A percentile compares a stretch with the other conserved stretches of the same genome.
phyloP scores from a whole-genome alignment of 345 rosid genomes.

The Jatropha curcas region DNA sequence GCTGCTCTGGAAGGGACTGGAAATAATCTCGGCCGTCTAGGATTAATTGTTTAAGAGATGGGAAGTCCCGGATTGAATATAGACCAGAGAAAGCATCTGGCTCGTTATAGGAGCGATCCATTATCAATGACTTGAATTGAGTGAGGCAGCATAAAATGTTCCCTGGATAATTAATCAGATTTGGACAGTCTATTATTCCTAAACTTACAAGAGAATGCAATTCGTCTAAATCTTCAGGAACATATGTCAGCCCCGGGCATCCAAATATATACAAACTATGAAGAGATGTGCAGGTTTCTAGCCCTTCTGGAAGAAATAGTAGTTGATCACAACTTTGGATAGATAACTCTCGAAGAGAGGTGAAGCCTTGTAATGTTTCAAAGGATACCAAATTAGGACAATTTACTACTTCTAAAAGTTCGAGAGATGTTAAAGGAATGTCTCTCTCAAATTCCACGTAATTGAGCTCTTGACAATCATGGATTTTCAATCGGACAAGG shows the following conservation, averaged over 20 bases:
- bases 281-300: conserved; percentile 5
- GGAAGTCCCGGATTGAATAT: neutral
- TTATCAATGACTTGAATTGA: neutral
- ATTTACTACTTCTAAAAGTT: too few species aligned
- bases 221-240: neutral
- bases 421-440: too few species aligned
- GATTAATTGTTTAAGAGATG: neutral
- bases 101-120: neutral
- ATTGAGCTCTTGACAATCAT: neutral
- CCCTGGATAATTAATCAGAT: neutral
- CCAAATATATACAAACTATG: neutral
- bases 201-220: neutral
- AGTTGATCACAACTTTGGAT: neutral
- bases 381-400: too few species aligned
- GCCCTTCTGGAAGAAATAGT: conserved; percentile 1
- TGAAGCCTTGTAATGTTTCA: too few species aligned
- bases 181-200: neutral
- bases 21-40: neutral
- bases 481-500: neutral
- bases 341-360: neutral
- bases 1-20: neutral
- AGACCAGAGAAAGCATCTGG: too few species aligned
- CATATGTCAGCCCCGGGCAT: neutral
- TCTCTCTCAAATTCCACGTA: neutral
- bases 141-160: neutral